A percentile compares a stretch with the other conserved stretches of the same genome.
These are phyloP conservation scores for Cladosporium halotolerans DNA, from an alignment of 2,329 filamentous ascomycete genomes.

Conservation along the genomic window DNA sequence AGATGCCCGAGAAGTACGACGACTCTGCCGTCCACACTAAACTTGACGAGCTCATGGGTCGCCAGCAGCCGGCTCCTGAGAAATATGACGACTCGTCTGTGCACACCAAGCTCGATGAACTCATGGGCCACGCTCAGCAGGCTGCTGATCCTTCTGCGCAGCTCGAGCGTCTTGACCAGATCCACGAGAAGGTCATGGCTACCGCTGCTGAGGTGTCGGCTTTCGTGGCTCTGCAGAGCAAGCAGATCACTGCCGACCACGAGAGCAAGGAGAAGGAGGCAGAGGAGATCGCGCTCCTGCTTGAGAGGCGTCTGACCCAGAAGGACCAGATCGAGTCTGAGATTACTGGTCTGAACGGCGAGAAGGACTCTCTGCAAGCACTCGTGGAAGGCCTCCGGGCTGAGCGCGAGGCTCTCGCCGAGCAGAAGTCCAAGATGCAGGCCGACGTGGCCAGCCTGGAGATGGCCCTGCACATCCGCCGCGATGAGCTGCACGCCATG, in stretches of 20 bases:
- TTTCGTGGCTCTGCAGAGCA: conserved; percentile 71
- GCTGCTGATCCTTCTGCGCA: conserved; percentile 66
- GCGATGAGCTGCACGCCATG: conserved; percentile 87
- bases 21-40: conserved; percentile 43
- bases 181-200: conserved; percentile 77
- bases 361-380: conserved; percentile 43
- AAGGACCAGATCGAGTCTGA: conserved; percentile 53
- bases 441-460: conserved; percentile 88
- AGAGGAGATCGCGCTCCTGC: conserved; percentile 70
- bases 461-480: conserved; percentile 79
- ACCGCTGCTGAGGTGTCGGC: conserved; percentile 78
- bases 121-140: conserved; percentile 58
- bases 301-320: conserved; percentile 67
- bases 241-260: conserved; percentile 68
- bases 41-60: conserved; percentile 51
- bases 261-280: conserved; percentile 73
- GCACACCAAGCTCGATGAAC: conserved; percentile 43
- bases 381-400: conserved; percentile 54
- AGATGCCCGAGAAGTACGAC: conserved; percentile 50
- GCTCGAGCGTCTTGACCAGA: conserved; percentile 77
- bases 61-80: conserved; percentile 42
- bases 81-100: conserved; percentile 57
- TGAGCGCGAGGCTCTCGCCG: conserved; percentile 68
- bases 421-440: conserved; percentile 71
- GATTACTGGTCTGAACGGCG: conserved; percentile 39